These are phyloP conservation scores for Farysia itapuensis DNA, from an alignment of 1,284 basidiomycete species.

Conservation along the genomic window DNA sequence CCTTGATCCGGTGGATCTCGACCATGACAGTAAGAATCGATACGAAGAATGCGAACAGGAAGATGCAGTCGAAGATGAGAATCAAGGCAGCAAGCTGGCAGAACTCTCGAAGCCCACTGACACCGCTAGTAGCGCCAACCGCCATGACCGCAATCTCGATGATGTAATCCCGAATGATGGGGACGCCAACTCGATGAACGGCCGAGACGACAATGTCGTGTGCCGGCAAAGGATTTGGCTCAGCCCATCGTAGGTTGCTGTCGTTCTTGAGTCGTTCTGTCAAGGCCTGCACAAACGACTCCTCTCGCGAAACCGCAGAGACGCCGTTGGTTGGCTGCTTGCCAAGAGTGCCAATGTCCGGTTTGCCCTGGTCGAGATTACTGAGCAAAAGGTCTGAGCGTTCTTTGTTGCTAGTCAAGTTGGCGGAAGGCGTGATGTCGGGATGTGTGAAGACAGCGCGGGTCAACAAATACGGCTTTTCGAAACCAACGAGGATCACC, in stretches of 20 bases:
- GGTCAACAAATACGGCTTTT: constrained; percentile 91
- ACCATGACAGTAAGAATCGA: constrained; percentile 90
- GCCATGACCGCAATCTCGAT: constrained; percentile 87
- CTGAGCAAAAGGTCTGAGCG: constrained; percentile 35
- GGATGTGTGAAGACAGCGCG: constrained; percentile 86
- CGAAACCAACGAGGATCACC: constrained; percentile 95
- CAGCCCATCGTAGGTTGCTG: constrained; percentile 62
- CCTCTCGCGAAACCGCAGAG: constrained; percentile 36
- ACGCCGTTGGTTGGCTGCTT: constrained; percentile 21
- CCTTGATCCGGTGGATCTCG: constrained; percentile 71
- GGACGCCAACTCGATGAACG: constrained; percentile 74
- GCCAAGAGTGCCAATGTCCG: constrained; percentile 21
- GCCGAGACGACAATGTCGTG: constrained; percentile 82
- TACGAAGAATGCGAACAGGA: constrained; percentile 87
- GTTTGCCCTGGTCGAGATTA: constrained; percentile 27
- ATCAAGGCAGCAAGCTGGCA: constrained; percentile 89
- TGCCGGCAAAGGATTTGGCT: constrained; percentile 67
- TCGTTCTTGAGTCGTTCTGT: constrained; percentile 56
- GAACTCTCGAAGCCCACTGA: constrained; percentile 89
- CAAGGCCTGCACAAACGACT: constrained; percentile 58
- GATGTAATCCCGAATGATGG: constrained; percentile 87
- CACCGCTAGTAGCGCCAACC: constrained; percentile 81
- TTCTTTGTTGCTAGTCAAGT: constrained; percentile 9
- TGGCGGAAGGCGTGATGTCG: constrained; percentile 65
- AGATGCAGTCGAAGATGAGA: constrained; percentile 80